Base-by-base conservation (phyloP, 441 rosid species). In the Pelargonium cotyledonis region DNA sequence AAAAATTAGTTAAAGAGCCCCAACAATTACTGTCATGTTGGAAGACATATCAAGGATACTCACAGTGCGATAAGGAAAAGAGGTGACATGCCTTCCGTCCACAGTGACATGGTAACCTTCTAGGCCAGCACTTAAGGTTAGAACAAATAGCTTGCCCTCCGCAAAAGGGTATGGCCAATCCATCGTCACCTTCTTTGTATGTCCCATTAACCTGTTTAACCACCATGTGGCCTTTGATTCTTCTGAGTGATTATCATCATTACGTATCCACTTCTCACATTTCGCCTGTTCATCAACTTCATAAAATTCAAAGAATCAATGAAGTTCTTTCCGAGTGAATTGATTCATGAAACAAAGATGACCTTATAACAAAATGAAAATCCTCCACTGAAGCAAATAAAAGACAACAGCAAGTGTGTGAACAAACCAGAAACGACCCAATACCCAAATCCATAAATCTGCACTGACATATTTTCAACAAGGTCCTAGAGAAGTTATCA, bases 91-190 rank as follows among this genome's bases (percentile, higher is more conserved):
- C 64, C 64, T 60, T 12, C 64, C 64, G 21, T 23, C 64, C n/a
- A 60, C 64, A 60, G 31, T 26, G 64, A 60, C 64, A 60, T 60
- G 64, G 35, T 60, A 60, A 19, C 64, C 64, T 60, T 60, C 64
- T 4, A 60, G 21, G 23, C 64, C 38, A 21, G 64, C 64, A 19
- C 64, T 23, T 60, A 60, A 19, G 64, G 64, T 60, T 6, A 60
- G 64, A 60, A 60, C 64, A 23, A 60, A 60, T 10, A 60, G n/a
- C n/a, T 60, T 60, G 31, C 21, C 64, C 64, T 60, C 64, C 6
- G 64, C 64, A 60, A 60, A 60, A 26, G 64, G 64, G 64, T 60
- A 60, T 12, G 64, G 64, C 64, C 64, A 60, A 26, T 60, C 64
- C 8, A 60, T 12, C 4, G 6, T 60, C 14, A 60, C 38, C 38